phyloP scores from a whole-genome alignment of 177 flowering plant genomes.

The Vitis hybrid region DNA sequence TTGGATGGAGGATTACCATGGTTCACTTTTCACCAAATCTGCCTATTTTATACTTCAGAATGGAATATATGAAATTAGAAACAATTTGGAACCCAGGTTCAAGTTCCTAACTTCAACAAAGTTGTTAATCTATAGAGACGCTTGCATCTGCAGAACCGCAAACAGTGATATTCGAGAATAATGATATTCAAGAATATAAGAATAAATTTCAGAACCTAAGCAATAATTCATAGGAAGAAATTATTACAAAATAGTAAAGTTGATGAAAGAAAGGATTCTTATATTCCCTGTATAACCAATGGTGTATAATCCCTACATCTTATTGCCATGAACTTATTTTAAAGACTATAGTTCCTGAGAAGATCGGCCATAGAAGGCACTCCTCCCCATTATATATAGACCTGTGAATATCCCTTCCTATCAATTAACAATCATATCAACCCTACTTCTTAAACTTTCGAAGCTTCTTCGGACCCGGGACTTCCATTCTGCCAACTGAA shows the following conservation, averaged over 20 bases:
- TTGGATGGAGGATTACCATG: too few relatives aligned
- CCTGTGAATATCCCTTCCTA: constrained; percentile 17
- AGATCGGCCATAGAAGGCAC: constrained; percentile 16
- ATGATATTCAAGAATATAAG: too few relatives aligned
- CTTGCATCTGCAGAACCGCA: too few relatives aligned
- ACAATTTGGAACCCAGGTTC: too few relatives aligned
- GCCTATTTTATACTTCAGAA: too few relatives aligned
- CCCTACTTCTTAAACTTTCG: constrained; percentile 68
- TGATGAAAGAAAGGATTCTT: constrained; percentile 24
- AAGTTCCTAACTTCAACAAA: too few relatives aligned
- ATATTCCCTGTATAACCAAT: constrained; percentile 30
- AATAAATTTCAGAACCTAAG: too few relatives aligned
- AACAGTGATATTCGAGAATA: too few relatives aligned
- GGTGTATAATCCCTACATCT: constrained; percentile 30
- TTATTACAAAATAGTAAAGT: not conserved
- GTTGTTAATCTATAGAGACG: too few relatives aligned
- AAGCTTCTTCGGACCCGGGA: constrained; percentile 68
- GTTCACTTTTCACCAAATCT: too few relatives aligned
- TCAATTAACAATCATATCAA: not conserved
- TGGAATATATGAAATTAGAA: too few relatives aligned
- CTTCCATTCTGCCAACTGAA: constrained; percentile 80
- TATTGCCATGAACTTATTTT: constrained; percentile 28
- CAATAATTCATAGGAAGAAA: too few relatives aligned
- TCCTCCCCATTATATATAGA: constrained; percentile 21
- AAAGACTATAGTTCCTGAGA: constrained; percentile 17